Conservation (phyloP, 1,284 basidiomycete genomes). For the Thelephora terrestris region DNA sequence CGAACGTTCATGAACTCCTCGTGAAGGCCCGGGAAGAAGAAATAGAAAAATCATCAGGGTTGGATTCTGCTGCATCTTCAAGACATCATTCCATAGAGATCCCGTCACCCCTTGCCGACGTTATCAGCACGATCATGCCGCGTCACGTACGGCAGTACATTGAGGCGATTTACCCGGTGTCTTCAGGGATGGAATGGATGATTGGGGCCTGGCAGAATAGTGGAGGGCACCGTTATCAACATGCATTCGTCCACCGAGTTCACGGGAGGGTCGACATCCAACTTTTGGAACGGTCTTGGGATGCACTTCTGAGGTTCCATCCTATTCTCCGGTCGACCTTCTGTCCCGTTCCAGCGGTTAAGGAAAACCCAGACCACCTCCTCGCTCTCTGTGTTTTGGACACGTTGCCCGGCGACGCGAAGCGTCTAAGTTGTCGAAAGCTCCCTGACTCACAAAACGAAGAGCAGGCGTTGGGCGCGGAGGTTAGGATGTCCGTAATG, state of each 20-base stretch:
- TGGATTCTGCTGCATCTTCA: neutral
- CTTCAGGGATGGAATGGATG: slow-evolving; percentile 33
- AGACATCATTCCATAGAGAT: slow-evolving; percentile 2
- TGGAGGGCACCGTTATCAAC: slow-evolving; percentile 31
- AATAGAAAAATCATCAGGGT: neutral
- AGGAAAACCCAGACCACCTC: slow-evolving; percentile 27
- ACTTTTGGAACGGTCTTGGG: slow-evolving; percentile 29
- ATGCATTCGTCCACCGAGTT: slow-evolving; percentile 33
- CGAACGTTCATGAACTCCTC: slow-evolving; percentile 28
- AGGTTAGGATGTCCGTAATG: slow-evolving; percentile 26
- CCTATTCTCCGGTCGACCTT: slow-evolving; percentile 36
- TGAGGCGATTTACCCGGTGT: slow-evolving; percentile 9
- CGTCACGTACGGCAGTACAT: slow-evolving; percentile 11
- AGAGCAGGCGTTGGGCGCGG: slow-evolving; percentile 16
- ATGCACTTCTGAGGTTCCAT: slow-evolving; percentile 25
- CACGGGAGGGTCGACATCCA: slow-evolving; percentile 19
- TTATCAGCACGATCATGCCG: slow-evolving; percentile 8
- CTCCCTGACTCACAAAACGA: slow-evolving; percentile 2
- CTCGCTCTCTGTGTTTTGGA: slow-evolving; percentile 21
- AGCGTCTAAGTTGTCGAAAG: slow-evolving; percentile 15
- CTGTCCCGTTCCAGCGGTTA: slow-evolving; percentile 16
- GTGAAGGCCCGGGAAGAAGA: slow-evolving; percentile 9
- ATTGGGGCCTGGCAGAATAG: slow-evolving; percentile 37
- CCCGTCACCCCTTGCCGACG: slow-evolving; percentile 11
- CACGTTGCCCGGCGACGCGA: slow-evolving; percentile 6